Evolutionary conservation across 129 eudicot genomes (phyloP).

Genomic region (Pulicaria dysenterica): DNA sequence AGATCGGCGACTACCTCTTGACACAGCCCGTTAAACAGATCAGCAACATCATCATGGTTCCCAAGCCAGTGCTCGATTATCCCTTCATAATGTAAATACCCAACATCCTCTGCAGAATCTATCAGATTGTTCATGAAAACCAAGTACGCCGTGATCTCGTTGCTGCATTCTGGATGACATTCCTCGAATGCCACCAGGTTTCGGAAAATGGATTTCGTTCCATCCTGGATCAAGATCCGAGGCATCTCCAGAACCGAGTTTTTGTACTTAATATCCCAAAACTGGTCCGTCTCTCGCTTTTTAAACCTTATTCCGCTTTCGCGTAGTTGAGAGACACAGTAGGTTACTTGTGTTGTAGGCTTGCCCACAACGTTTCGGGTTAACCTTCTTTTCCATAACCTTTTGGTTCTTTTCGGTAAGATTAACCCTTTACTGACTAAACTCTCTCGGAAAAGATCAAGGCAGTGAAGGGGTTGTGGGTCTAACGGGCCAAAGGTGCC

Average conservation of each 20-base stretch:
- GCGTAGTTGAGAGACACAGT: constrained; percentile 51
- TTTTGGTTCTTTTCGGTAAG: constrained; percentile 29
- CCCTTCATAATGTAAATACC: constrained; percentile 62
- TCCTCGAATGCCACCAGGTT: constrained; percentile 66
- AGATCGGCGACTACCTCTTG: constrained; percentile 82
- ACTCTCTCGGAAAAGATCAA: constrained; percentile 51
- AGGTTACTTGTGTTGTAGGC: constrained; percentile 57
- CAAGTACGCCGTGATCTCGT: constrained; percentile 63
- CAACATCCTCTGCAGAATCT: constrained; percentile 57
- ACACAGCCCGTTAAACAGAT: constrained; percentile 68
- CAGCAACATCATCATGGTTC: constrained; percentile 66
- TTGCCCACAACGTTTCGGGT: constrained; percentile 48
- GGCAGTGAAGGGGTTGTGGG: constrained; percentile 55
- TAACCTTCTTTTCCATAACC: constrained; percentile 49
- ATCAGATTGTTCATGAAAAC: constrained; percentile 71
- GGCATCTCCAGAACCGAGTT: constrained; percentile 56
- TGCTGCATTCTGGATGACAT: constrained; percentile 63
- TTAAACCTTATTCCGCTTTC: constrained; percentile 60
- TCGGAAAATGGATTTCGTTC: constrained; percentile 58
- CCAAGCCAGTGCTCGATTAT: constrained; percentile 85
- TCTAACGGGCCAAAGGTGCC: constrained; percentile 42
- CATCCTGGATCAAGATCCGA: constrained; percentile 61
- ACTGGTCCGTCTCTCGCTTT: constrained; percentile 47
- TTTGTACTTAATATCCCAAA: constrained; percentile 67
- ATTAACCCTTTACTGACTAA: constrained; percentile 43